Evolutionary conservation across 768 basidiomycete genomes (phyloP).

Genomic region (Serendipita indica): DNA sequence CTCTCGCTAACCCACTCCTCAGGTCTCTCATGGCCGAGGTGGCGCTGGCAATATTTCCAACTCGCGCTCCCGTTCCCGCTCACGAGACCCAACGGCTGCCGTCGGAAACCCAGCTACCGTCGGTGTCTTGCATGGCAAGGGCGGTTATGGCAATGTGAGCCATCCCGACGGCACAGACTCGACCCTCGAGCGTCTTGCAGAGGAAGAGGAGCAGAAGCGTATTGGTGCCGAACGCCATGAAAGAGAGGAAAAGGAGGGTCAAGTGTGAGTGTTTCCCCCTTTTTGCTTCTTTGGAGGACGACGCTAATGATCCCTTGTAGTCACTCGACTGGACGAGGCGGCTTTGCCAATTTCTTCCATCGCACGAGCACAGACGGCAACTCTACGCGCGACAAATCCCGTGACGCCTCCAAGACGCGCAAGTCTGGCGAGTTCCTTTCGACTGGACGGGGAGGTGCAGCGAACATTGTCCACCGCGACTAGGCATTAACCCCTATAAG

Average conservation of each 20-base stretch:
- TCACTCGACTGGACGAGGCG: background rate
- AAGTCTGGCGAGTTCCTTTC: background rate
- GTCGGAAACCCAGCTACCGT: background rate
- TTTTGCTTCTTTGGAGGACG: background rate
- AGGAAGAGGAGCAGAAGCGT: background rate
- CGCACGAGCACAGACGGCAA: background rate
- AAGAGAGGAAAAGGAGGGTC: background rate
- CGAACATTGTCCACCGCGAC: background rate
- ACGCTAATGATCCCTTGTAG: background rate
- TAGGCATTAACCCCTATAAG: no score
- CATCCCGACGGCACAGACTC: background rate
- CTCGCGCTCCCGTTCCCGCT: background rate
- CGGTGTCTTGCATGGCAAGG: background rate
- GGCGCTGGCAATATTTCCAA: slow-evolving; percentile 1
- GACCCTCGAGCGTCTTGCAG: background rate
- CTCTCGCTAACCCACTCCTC: background rate
- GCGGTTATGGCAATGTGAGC: background rate
- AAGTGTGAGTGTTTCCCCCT: background rate
- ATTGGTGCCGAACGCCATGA: background rate
- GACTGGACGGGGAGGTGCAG: background rate
- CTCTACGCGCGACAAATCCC: background rate
- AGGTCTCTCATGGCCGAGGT: slow-evolving; percentile 2
- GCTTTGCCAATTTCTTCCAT: background rate
- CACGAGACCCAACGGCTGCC: background rate
- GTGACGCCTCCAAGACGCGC: background rate